A percentile compares a stretch with the other conserved stretches of the same genome.
Conservation (phyloP, 1,284 basidiomycete species). For the Pulveroboletus sp. region DNA sequence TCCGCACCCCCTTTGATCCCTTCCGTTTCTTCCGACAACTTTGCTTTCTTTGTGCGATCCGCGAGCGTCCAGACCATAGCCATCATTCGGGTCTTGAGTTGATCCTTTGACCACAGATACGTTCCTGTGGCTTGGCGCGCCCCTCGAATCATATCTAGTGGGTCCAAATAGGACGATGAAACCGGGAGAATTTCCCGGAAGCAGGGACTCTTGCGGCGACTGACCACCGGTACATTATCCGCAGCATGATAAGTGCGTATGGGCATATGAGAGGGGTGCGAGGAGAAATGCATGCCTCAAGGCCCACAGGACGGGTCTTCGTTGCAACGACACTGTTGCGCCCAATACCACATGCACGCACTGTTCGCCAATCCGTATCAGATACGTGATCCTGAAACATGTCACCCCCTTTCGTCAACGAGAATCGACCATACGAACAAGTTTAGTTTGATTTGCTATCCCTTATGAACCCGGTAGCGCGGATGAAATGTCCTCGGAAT, state of each 20-base stretch:
- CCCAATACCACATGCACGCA: conserved; percentile 12
- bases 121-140: conserved; percentile 22
- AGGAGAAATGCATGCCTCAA: conserved; percentile 5
- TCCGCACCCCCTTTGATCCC: neutral
- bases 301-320: conserved; percentile 13
- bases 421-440: neutral
- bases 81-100: no score
- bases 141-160: conserved; percentile 4
- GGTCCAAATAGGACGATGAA: neutral
- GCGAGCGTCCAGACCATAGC: no score
- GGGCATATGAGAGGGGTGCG: neutral
- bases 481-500: conserved; percentile 25
- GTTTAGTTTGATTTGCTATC: conserved; percentile 9
- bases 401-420: conserved; percentile 12
- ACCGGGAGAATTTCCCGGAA: neutral
- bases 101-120: conserved; percentile 4
- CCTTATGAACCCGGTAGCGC: neutral
- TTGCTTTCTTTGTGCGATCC: neutral
- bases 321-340: conserved; percentile 15
- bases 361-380: conserved; percentile 3
- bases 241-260: conserved; percentile 1
- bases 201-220: neutral
- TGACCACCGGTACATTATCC: conserved; percentile 1
- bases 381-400: conserved; percentile 26
- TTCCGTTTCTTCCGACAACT: conserved; percentile 1